A percentile compares a stretch with the other conserved stretches of the same genome.
Evolutionary conservation across 116 monocot genomes (phyloP).

Genomic region (Trichopus zeylanicus): DNA sequence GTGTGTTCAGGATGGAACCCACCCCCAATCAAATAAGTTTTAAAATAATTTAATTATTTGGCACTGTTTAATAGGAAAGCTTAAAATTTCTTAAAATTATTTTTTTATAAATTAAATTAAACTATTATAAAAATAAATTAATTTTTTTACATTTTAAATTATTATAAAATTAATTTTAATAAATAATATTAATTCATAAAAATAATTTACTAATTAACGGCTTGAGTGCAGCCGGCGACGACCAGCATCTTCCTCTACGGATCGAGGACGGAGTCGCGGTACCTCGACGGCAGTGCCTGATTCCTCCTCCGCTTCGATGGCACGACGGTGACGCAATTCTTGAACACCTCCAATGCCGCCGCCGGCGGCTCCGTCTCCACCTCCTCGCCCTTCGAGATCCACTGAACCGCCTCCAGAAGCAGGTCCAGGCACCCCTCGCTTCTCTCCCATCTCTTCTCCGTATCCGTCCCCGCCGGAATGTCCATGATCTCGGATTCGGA

Average conservation of each 20-base stretch:
- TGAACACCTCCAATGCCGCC: constrained; percentile 11
- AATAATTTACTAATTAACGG: not conserved
- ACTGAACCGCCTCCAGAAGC: constrained; percentile 27
- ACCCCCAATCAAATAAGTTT: no score
- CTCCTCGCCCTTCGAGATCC: constrained; percentile 9
- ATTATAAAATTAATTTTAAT: no score
- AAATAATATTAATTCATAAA: no score
- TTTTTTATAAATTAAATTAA: no score
- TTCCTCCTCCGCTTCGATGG: constrained; percentile 39
- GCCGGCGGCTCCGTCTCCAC: not conserved
- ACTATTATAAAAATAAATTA: no score
- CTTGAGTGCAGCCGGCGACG: not conserved
- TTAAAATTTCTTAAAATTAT: no score
- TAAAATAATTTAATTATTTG: no score
- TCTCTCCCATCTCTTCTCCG: constrained; percentile 2
- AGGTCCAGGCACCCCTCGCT: constrained; percentile 26
- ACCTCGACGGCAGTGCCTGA: constrained; percentile 29
- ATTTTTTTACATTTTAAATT: no score
- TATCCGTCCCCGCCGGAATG: not conserved
- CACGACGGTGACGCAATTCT: constrained; percentile 14
- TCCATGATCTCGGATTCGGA: constrained; percentile 6
- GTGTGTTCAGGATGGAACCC: no score
- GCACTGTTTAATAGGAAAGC: no score
- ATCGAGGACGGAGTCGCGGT: constrained; percentile 30
- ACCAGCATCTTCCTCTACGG: constrained; percentile 25